phyloP scores from a whole-genome alignment of 139 green algal species.

The Edaphochlamys debaryana region DNA sequence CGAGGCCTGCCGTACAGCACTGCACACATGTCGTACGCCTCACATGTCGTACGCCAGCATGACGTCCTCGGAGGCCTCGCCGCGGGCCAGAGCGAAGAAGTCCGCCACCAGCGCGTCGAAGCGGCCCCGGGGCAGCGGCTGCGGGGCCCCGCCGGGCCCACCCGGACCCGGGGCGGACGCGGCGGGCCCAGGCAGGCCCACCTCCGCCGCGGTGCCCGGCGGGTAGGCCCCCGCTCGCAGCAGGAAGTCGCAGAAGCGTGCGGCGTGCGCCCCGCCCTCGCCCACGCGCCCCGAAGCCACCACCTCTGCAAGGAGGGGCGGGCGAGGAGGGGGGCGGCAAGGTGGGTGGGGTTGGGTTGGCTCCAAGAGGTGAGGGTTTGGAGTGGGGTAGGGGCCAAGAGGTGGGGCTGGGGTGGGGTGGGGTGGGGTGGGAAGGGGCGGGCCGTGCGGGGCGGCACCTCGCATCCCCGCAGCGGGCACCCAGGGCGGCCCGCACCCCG shows the following conservation, averaged over 20 bases:
- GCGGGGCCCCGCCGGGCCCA: no score
- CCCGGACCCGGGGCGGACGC: no score
- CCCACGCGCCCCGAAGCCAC: slow-evolving; percentile 28
- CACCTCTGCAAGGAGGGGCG: slow-evolving; percentile 4
- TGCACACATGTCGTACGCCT: no score
- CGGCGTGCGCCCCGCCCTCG: slow-evolving; percentile 10
- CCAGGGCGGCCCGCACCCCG: background rate
- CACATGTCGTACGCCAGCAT: slow-evolving; percentile 83
- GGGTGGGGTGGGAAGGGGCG: background rate
- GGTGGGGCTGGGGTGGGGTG: background rate
- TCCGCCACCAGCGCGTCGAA: slow-evolving; percentile 77
- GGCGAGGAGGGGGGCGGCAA: background rate
- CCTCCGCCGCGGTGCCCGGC: background rate
- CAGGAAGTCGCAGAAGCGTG: slow-evolving; percentile 45
- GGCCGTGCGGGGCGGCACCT: background rate
- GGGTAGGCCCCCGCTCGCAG: slow-evolving; percentile 20
- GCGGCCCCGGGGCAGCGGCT: slow-evolving; percentile 53
- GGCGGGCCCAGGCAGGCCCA: background rate
- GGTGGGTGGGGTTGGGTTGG: background rate
- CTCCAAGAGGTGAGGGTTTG: no score
- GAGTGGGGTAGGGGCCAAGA: no score
- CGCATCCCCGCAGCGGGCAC: background rate
- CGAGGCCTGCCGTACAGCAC: no score
- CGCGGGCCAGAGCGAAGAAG: slow-evolving; percentile 68
- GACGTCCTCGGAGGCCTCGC: slow-evolving; percentile 70